Base-by-base conservation (phyloP, 179 eudicot genomes). In the Patellifolia procumbens region DNA sequence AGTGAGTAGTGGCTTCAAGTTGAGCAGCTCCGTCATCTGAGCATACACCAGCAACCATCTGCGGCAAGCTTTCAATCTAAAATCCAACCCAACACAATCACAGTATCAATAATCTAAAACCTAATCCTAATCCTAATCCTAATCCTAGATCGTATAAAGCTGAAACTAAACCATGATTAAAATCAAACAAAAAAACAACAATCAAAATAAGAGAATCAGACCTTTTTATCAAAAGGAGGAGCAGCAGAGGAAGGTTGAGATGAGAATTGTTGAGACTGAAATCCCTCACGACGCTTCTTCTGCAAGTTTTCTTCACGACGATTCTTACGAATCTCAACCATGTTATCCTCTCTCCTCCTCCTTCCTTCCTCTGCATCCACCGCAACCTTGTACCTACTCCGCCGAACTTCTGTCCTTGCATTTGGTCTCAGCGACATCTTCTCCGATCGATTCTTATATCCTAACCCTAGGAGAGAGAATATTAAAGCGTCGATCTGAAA, bases 251-350 rank as follows among this genome's bases (percentile, higher is more conserved):
- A 37, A 51, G 75, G 13, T 19, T 58, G 43, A 7, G 69, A 32
- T 29, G 75, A 51, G 16, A 72, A 69, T 58, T 60, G 69, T 28
- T 59, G 72, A 72, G 45, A 29, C 11, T 70, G 71, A 52, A 76
- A 56, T 5, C 85, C 81, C 68, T 74, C 81, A 19, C 84, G 78
- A 48, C 84, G 81, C 72, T 81, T 81, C 75, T 81, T 81, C 75
- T 68, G 85, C 76, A 82, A 63, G 68, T 76, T 82, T 22, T 82
- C 85, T 56, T 82, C 85, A 20, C 85, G 68, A 22, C 76, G 73
- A 56, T 70, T 74, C 76, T 82, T 82, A 15, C 85, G 78, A 74
- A 82, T 82, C 79, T 78, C 81, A 24, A 82, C 81, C 79, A 82
- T 60, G 26, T 70, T 74, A 74, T 78, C 85, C 68, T 74, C 81